Conservation (phyloP, 208 protist species). For the Herpetomonas tarakana region DNA sequence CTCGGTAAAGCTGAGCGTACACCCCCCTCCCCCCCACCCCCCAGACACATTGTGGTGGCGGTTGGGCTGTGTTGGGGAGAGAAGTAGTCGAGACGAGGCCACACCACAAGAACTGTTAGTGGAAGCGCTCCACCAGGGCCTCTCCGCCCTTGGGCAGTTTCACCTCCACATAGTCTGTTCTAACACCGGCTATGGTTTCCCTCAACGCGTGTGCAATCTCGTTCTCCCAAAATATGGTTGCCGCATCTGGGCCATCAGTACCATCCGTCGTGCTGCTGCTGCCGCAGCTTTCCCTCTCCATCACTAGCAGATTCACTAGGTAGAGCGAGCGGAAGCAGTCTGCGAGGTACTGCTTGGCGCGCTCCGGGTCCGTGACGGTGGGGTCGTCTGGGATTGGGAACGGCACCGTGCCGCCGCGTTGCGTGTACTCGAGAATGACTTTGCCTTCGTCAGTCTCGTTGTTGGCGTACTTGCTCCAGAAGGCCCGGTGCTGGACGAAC, state of each 20-base stretch:
- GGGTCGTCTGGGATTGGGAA: not conserved
- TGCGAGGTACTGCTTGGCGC: not conserved
- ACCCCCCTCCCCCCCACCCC: too few species aligned
- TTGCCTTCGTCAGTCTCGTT: not conserved
- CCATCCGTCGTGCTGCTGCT: too few species aligned
- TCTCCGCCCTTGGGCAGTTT: too few species aligned
- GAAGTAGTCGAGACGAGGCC: too few species aligned
- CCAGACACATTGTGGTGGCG: too few species aligned
- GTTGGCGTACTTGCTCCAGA: not conserved
- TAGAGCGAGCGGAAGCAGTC: not conserved
- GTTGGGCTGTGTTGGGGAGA: too few species aligned
- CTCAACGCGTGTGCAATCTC: not conserved
- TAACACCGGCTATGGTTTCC: not conserved
- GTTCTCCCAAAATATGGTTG: not conserved
- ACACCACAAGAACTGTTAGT: too few species aligned
- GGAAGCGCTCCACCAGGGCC: too few species aligned
- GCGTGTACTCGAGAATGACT: not conserved
- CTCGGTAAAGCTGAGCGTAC: too few species aligned
- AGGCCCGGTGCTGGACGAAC: not conserved
- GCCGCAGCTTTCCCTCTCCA: not conserved
- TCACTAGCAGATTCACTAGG: not conserved
- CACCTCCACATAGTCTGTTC: conserved; percentile 1
- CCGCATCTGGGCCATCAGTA: too few species aligned
- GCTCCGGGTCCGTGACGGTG: not conserved
- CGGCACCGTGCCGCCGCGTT: not conserved